Conservation (phyloP, 768 basidiomycete species). For the Calocera cornea region DNA sequence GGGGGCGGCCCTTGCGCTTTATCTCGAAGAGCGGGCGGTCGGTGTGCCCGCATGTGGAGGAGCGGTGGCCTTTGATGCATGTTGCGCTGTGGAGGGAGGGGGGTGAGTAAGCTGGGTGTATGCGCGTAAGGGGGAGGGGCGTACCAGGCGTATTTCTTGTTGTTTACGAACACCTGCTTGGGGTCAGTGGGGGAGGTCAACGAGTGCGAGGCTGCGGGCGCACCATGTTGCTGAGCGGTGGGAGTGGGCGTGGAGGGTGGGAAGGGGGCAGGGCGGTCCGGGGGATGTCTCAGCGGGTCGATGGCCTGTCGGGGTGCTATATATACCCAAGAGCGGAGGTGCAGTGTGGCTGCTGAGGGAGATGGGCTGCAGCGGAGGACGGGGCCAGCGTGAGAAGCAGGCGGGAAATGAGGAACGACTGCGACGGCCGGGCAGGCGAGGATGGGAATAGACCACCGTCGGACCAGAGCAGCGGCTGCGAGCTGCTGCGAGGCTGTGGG, state of each 20-base stretch:
- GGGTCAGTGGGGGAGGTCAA: not conserved
- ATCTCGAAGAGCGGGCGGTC: constrained; percentile 86
- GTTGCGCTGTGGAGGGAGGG: constrained; percentile 44
- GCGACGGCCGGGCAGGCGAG: too few relatives aligned
- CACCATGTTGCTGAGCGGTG: not conserved
- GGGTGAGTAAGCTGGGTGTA: not conserved
- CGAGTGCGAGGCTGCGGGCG: not conserved
- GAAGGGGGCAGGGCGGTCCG: not conserved
- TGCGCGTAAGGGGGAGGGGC: constrained; percentile 12
- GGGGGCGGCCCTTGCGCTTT: constrained; percentile 83
- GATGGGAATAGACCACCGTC: too few relatives aligned
- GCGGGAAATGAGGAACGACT: too few relatives aligned
- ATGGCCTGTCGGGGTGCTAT: too few relatives aligned
- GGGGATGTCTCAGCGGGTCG: too few relatives aligned
- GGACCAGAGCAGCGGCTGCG: too few relatives aligned
- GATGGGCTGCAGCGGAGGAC: too few relatives aligned
- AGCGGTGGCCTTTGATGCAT: constrained; percentile 90
- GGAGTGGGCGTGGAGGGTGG: not conserved
- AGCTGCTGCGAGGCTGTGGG: too few relatives aligned
- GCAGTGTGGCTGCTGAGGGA: too few relatives aligned
- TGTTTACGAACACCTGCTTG: constrained; percentile 54
- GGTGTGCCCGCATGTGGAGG: constrained; percentile 73
- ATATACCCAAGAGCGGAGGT: too few relatives aligned
- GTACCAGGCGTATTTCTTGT: constrained; percentile 75
- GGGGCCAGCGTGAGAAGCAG: too few relatives aligned